Evolutionary conservation across 2,329 filamentous ascomycete species (phyloP).

Genomic region (Aspergillus japonicus): DNA sequence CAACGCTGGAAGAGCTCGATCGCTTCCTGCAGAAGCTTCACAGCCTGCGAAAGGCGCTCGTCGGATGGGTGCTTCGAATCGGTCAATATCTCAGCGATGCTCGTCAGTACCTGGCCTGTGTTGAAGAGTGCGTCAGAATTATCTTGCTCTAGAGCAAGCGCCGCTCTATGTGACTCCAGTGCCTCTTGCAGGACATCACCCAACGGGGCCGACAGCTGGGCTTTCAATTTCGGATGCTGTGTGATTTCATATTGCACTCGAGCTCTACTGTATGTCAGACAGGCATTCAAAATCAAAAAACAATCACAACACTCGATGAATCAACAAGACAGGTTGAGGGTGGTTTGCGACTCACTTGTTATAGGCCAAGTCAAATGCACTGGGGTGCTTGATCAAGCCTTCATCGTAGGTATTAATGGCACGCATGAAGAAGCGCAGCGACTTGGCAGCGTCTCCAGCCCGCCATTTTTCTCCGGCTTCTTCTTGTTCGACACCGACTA

Average conservation of each 20-base stretch:
- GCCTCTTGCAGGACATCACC: slow-evolving; percentile 59
- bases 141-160: slow-evolving; percentile 58
- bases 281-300: background rate
- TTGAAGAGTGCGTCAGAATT: slow-evolving; percentile 72
- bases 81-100: slow-evolving; percentile 60
- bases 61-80: slow-evolving; percentile 52
- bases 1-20: slow-evolving; percentile 60
- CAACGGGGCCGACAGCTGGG: slow-evolving; percentile 55
- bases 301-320: background rate
- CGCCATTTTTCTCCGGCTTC: slow-evolving; percentile 74
- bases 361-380: slow-evolving; percentile 69
- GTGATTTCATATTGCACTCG: slow-evolving; percentile 68
- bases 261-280: slow-evolving; percentile 49
- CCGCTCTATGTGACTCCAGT: slow-evolving; percentile 63
- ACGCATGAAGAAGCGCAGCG: slow-evolving; percentile 57
- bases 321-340: background rate
- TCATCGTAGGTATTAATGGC: slow-evolving; percentile 67
- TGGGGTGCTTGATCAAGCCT: slow-evolving; percentile 60
- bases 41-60: slow-evolving; percentile 46
- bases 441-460: slow-evolving; percentile 67
- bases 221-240: slow-evolving; percentile 63
- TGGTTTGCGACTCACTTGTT: slow-evolving; percentile 59
- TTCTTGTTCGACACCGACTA: slow-evolving; percentile 66
- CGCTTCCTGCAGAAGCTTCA: slow-evolving; percentile 59
- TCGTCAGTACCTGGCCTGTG: slow-evolving; percentile 66